Conservation (phyloP, 2,329 filamentous ascomycete species). For the Colletotrichum chrysophilum region DNA sequence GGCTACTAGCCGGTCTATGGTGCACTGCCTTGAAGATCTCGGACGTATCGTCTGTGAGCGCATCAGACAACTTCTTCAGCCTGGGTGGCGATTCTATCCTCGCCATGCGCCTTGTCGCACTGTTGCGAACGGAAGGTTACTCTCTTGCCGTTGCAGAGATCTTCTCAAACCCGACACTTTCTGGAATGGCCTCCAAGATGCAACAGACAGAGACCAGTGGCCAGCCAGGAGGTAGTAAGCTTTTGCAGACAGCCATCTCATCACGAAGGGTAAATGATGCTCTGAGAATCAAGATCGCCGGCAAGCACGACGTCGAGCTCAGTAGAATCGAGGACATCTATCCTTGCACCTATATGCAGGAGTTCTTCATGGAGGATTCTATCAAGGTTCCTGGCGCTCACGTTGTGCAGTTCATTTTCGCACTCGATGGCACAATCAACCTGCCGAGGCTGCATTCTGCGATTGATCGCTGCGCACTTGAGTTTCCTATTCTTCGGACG, state of each 20-base stretch:
- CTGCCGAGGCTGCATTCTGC: not conserved
- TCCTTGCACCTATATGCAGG: not conserved
- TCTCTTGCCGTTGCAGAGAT: constrained; percentile 17
- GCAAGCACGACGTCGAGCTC: not conserved
- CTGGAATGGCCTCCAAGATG: constrained; percentile 12
- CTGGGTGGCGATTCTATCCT: constrained; percentile 28
- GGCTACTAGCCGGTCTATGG: constrained; percentile 5
- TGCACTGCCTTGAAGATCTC: constrained; percentile 2
- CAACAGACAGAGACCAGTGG: not conserved
- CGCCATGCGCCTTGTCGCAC: constrained; percentile 28
- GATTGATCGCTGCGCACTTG: not conserved
- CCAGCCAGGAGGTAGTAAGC: not conserved
- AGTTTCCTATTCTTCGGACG: not conserved
- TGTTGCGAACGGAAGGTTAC: constrained; percentile 21
- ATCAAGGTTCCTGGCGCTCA: not conserved
- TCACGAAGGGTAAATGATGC: not conserved
- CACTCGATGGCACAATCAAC: not conserved
- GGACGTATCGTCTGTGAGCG: not conserved
- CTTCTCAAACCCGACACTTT: constrained; percentile 13
- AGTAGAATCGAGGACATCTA: not conserved
- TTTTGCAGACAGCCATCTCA: not conserved
- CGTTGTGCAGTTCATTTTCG: not conserved
- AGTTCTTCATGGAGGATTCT: not conserved
- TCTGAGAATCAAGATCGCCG: not conserved
- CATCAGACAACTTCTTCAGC: constrained; percentile 24